Conservation (phyloP, 257 asterid genomes). For the Petunia axillaris region DNA sequence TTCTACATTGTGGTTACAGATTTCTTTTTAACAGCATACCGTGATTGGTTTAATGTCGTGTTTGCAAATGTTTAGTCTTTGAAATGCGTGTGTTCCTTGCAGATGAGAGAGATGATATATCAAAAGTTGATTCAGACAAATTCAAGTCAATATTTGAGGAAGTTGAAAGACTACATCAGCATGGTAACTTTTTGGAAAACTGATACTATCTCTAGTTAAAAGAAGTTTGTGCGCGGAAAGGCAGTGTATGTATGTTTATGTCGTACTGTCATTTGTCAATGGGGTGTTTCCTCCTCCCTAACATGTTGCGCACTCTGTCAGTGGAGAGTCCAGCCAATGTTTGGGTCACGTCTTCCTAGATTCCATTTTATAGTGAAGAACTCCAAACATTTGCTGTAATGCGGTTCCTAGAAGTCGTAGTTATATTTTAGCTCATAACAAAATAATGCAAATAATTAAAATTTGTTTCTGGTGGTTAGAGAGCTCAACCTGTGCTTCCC, state of each 20-base stretch:
- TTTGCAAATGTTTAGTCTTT: too few species aligned
- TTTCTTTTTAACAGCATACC: neutral
- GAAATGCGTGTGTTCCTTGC: conserved; percentile 30
- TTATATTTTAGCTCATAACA: too few species aligned
- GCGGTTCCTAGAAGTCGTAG: neutral
- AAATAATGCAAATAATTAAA: too few species aligned
- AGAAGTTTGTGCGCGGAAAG: neutral
- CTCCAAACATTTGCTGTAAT: too few species aligned
- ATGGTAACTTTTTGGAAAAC: conserved; percentile 50
- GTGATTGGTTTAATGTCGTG: neutral
- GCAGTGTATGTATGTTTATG: neutral
- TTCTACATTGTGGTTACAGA: neutral
- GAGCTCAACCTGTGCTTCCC: neutral
- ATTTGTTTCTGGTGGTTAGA: neutral
- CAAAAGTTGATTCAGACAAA: conserved; percentile 61
- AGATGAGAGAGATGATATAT: conserved; percentile 81
- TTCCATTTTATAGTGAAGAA: too few species aligned
- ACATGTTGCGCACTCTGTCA: neutral
- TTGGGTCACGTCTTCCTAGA: neutral
- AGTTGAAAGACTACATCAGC: conserved; percentile 75
- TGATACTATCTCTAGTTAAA: neutral
- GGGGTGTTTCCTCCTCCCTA: neutral
- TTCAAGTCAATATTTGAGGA: conserved; percentile 70
- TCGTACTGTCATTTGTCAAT: neutral
- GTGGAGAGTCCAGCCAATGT: neutral